Evolutionary conservation across 352 stramenopile species (phyloP).

Genomic region (Phytophthora vignae): DNA sequence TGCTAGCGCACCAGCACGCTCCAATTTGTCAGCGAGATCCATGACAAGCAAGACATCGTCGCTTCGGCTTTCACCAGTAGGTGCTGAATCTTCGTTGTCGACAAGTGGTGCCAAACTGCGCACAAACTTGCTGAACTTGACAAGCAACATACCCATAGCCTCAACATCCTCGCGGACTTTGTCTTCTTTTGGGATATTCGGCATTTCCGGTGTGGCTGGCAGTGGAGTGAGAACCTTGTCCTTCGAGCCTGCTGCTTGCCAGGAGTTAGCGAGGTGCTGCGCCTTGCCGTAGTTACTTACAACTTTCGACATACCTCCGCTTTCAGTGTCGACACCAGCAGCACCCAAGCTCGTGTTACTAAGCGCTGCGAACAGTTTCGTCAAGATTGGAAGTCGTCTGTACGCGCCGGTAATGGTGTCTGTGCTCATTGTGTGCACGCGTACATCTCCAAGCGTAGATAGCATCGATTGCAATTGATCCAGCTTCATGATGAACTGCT

Average conservation of each 20-base stretch:
- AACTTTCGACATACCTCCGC: conserved; percentile 18
- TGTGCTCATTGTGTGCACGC: conserved; percentile 57
- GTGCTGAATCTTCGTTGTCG: conserved; percentile 29
- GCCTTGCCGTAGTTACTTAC: conserved; percentile 17
- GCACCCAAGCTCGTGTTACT: conserved; percentile 48
- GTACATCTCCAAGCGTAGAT: conserved; percentile 41
- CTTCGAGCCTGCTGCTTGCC: conserved; percentile 13
- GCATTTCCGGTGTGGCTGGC: not conserved
- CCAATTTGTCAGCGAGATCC: conserved; percentile 66
- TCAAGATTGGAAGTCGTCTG: conserved; percentile 51
- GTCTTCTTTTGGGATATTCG: not conserved
- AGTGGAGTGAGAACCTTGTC: conserved; percentile 19
- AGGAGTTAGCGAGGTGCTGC: conserved; percentile 21
- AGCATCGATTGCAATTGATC: conserved; percentile 72
- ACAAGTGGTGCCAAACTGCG: conserved; percentile 59
- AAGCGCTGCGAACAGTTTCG: conserved; percentile 54
- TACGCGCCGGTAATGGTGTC: conserved; percentile 63
- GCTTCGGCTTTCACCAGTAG: conserved; percentile 21
- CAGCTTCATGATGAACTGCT: conserved; percentile 71
- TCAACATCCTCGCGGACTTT: conserved; percentile 45
- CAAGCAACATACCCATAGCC: conserved; percentile 51
- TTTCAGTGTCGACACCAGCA: conserved; percentile 42
- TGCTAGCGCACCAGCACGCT: conserved; percentile 28
- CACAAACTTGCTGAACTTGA: conserved; percentile 70
- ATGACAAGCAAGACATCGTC: conserved; percentile 56